Conservation (phyloP, 176 grass and related monocot species). For the Panicum miliaceum region DNA sequence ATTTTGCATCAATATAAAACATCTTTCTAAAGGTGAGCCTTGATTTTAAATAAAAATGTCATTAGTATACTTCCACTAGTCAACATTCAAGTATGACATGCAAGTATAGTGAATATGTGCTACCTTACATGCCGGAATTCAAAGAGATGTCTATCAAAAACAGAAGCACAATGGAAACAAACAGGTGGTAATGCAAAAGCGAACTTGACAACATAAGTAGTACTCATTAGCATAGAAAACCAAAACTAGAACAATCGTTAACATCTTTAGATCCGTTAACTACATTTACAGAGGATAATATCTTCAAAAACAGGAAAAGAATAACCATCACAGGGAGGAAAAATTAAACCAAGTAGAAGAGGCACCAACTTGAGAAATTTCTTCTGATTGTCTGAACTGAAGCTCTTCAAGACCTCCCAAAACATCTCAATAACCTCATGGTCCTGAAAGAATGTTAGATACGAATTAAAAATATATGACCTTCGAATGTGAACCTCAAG, state of each 20-base stretch:
- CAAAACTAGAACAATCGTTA: not conserved
- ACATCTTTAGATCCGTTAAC: not conserved
- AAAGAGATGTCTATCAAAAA: conserved; percentile 1
- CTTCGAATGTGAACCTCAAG: not conserved
- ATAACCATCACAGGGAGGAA: not conserved
- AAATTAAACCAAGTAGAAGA: conserved; percentile 22
- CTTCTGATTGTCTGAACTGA: conserved; percentile 83
- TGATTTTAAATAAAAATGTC: not conserved
- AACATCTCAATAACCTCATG: conserved; percentile 89
- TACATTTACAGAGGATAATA: not conserved
- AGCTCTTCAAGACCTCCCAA: conserved; percentile 93
- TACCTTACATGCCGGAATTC: not conserved
- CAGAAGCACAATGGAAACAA: not conserved
- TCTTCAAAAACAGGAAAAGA: not conserved
- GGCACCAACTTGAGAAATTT: conserved; percentile 86
- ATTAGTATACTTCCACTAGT: not conserved
- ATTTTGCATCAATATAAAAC: conserved; percentile 9
- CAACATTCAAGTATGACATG: not conserved
- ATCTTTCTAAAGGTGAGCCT: conserved; percentile 1
- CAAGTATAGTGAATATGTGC: not conserved
- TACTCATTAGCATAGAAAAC: not conserved
- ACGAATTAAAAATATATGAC: conserved; percentile 14
- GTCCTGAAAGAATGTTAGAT: conserved; percentile 58
- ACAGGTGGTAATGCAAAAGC: conserved; percentile 3
- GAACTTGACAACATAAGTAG: not conserved